Percentiles rank a stretch among this genome's conserved stretches.
Conservation (phyloP, 148 eudicot species). For the Diospyros lotus region DNA sequence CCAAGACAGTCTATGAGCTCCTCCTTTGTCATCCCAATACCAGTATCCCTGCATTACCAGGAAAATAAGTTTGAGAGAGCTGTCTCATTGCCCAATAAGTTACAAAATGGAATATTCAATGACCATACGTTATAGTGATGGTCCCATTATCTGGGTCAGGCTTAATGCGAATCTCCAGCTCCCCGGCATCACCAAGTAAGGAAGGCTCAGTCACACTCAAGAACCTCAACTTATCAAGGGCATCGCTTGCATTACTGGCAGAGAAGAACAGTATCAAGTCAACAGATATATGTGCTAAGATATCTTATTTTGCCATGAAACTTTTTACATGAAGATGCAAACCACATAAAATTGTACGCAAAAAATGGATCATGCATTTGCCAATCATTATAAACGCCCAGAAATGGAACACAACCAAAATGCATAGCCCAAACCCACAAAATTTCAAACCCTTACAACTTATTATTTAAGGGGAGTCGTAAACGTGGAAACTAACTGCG, state of each 20-base stretch:
- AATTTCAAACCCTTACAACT: background rate
- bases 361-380: background rate
- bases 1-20: constrained; percentile 97
- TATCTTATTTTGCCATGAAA: background rate
- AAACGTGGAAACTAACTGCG: background rate
- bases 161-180: constrained; percentile 81
- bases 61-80: background rate
- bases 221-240: constrained; percentile 92
- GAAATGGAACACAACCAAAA: background rate
- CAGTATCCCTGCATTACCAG: constrained; percentile 65
- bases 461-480: background rate
- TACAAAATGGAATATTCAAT: background rate
- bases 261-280: constrained; percentile 13
- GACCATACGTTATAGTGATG: constrained; percentile 69
- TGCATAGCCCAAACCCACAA: background rate
- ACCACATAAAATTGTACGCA: background rate
- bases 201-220: constrained; percentile 87
- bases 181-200: constrained; percentile 90
- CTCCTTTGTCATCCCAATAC: constrained; percentile 97
- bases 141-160: constrained; percentile 95
- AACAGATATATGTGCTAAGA: background rate
- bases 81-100: background rate
- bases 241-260: constrained; percentile 97
- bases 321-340: background rate
- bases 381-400: background rate